Conservation (phyloP, 257 asterid genomes). For the Ilex asprella region DNA sequence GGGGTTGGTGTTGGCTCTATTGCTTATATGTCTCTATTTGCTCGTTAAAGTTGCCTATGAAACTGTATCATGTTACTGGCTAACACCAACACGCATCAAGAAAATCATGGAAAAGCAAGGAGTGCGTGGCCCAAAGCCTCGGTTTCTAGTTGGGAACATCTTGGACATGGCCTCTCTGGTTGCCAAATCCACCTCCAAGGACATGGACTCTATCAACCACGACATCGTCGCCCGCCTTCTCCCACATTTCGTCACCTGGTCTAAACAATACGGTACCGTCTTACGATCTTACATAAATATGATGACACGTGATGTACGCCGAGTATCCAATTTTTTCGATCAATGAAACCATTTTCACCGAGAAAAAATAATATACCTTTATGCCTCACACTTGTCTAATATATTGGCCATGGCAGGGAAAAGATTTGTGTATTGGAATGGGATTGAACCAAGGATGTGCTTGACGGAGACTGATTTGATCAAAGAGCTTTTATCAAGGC, state of each 20-base stretch:
- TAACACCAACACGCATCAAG: constrained; percentile 77
- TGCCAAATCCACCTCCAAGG: constrained; percentile 55
- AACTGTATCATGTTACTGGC: constrained; percentile 48
- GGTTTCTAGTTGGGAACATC: constrained; percentile 73
- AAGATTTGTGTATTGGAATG: constrained; percentile 76
- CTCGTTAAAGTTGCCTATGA: constrained; percentile 32
- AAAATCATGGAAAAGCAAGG: constrained; percentile 77
- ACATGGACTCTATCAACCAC: constrained; percentile 59
- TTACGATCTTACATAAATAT: not conserved
- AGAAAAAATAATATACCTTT: not conserved
- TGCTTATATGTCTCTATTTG: constrained; percentile 17
- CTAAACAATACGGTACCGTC: constrained; percentile 49
- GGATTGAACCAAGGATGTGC: constrained; percentile 81
- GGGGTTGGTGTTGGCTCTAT: constrained; percentile 10
- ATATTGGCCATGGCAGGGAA: constrained; percentile 39
- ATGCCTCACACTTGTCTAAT: not conserved
- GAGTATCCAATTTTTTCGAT: not conserved
- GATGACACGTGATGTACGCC: too few relatives aligned
- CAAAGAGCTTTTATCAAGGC: constrained; percentile 60
- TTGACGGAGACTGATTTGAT: constrained; percentile 57
- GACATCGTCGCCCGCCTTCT: constrained; percentile 77
- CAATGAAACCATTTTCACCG: not conserved
- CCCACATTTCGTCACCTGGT: constrained; percentile 80
- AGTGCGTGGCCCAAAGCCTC: constrained; percentile 79
- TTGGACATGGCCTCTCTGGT: constrained; percentile 55